phyloP scores from a whole-genome alignment of 768 basidiomycete genomes.

The Pleurotus eryngii region DNA sequence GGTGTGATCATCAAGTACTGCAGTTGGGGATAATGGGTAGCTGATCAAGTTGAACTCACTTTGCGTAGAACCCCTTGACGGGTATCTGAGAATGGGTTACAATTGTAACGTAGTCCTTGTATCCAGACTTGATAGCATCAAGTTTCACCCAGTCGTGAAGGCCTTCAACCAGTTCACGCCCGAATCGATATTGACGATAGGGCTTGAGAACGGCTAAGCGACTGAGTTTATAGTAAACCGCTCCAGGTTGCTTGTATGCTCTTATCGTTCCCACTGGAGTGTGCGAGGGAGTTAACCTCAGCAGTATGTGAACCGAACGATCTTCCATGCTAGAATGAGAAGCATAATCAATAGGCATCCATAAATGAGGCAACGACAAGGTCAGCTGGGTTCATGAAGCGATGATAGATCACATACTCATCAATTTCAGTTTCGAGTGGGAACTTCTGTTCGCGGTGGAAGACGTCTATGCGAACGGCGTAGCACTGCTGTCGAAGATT shows the following conservation, averaged over 20 bases:
- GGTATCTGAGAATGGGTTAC: conserved; percentile 70
- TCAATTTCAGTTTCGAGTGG: conserved; percentile 75
- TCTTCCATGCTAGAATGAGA: conserved; percentile 50
- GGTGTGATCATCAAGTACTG: not conserved
- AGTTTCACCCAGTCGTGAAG: conserved; percentile 57
- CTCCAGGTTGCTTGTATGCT: conserved; percentile 31
- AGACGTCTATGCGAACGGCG: conserved; percentile 58
- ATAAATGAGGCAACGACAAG: conserved; percentile 9
- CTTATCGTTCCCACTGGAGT: conserved; percentile 74
- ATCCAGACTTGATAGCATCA: conserved; percentile 31
- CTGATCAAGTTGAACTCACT: conserved; percentile 43
- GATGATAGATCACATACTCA: conserved; percentile 39
- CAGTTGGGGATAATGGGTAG: not conserved
- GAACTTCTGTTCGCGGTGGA: conserved; percentile 67
- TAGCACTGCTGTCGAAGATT: conserved; percentile 63
- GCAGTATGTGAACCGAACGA: conserved; percentile 64
- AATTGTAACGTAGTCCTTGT: conserved; percentile 29
- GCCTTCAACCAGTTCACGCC: conserved; percentile 58
- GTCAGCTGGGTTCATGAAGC: conserved; percentile 3
- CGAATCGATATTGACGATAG: conserved; percentile 63
- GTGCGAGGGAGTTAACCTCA: conserved; percentile 60
- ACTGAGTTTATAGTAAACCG: conserved; percentile 65
- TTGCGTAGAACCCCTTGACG: conserved; percentile 72
- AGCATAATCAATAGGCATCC: not conserved
- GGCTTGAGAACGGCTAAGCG: conserved; percentile 67